These are phyloP conservation scores for Centella asiatica DNA, from an alignment of 129 eudicot species.

Conservation along the genomic window DNA sequence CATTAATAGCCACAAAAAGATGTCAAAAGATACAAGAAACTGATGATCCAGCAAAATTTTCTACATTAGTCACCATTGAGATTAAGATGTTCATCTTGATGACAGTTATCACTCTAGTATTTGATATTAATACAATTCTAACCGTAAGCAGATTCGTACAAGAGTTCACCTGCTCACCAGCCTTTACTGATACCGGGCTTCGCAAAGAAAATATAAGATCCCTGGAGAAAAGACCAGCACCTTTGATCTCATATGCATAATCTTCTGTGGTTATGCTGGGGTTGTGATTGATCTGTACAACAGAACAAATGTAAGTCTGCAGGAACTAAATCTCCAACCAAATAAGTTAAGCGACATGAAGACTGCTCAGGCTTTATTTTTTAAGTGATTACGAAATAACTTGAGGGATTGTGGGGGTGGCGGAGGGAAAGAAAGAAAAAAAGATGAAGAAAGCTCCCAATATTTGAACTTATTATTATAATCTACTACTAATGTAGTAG, in stretches of 20 bases:
- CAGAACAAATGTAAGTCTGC: not conserved
- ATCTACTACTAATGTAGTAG: too few species aligned
- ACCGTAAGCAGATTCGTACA: not conserved
- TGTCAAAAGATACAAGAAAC: not conserved
- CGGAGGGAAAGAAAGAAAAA: too few species aligned
- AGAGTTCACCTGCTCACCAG: constrained; percentile 81
- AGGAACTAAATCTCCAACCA: constrained; percentile 9
- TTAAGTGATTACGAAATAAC: too few species aligned
- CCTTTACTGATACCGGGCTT: constrained; percentile 70
- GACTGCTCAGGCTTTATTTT: too few species aligned
- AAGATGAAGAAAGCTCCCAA: too few species aligned
- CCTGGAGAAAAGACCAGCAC: constrained; percentile 97
- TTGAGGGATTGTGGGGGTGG: too few species aligned
- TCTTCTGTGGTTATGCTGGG: constrained; percentile 73
- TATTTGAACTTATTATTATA: too few species aligned
- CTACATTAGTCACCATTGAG: not conserved
- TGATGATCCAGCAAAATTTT: not conserved
- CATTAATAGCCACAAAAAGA: not conserved
- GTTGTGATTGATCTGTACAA: constrained; percentile 76
- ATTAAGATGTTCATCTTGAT: not conserved
- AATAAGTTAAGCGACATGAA: too few species aligned
- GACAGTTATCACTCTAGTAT: constrained; percentile 15
- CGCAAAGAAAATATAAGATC: constrained; percentile 76
- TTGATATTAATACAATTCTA: not conserved
- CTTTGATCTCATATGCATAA: constrained; percentile 69